Evolutionary conservation across 2,329 filamentous ascomycete genomes (phyloP).

Genomic region (Knufia fluminis): DNA sequence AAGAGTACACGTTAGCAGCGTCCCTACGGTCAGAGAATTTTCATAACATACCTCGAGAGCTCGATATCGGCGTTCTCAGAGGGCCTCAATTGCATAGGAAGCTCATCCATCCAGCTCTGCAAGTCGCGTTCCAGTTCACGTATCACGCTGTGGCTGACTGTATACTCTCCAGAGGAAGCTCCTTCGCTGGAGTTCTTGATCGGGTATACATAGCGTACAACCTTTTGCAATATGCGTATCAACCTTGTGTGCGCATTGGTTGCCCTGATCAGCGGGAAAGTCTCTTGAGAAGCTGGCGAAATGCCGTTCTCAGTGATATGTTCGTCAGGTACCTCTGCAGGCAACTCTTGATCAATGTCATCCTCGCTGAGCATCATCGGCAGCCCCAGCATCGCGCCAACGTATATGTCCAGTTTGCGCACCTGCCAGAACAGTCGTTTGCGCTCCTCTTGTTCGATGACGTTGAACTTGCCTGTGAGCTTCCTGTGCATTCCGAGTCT

Average conservation of each 20-base stretch:
- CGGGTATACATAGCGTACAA: constrained; percentile 55
- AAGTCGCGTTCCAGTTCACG: constrained; percentile 56
- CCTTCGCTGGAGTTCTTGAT: constrained; percentile 40
- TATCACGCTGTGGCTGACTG: constrained; percentile 55
- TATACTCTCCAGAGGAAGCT: constrained; percentile 33
- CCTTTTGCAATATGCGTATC: constrained; percentile 50
- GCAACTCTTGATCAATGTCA: constrained; percentile 43
- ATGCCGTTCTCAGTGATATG: constrained; percentile 39
- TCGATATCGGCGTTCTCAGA: constrained; percentile 67
- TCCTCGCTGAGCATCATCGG: constrained; percentile 42
- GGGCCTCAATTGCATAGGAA: constrained; percentile 70
- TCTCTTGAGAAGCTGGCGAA: constrained; percentile 45
- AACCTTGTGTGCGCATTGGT: constrained; percentile 53
- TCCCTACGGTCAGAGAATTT: background rate
- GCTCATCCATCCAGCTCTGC: constrained; percentile 52
- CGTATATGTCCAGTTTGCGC: constrained; percentile 43
- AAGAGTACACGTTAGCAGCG: background rate
- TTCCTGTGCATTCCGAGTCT: constrained; percentile 70
- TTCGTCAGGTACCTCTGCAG: constrained; percentile 38
- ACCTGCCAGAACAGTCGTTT: constrained; percentile 53
- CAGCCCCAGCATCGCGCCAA: constrained; percentile 40
- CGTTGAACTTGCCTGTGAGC: constrained; percentile 58
- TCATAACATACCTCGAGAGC: constrained; percentile 57
- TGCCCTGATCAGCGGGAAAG: constrained; percentile 49
- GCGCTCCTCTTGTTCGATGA: constrained; percentile 62